Evolutionary conservation across 352 stramenopile genomes (phyloP).

Genomic region (Phytopythium kandeliae): DNA sequence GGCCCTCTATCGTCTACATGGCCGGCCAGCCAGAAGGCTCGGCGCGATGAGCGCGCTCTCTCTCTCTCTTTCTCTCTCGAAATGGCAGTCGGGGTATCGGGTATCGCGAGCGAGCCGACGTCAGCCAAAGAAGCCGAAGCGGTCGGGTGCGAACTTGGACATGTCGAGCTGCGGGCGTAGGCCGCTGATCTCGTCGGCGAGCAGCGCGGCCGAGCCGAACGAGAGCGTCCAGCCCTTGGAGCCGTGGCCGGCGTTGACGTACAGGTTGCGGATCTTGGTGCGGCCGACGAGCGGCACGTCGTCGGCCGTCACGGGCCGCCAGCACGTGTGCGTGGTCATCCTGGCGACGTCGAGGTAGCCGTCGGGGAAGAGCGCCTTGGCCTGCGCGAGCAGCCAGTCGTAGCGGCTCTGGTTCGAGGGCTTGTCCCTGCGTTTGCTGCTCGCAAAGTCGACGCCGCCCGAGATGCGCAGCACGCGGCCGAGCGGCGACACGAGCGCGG

Average conservation of each 20-base stretch:
- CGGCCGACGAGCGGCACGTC: constrained; percentile 78
- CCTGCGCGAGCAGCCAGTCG: constrained; percentile 71
- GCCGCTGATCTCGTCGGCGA: constrained; percentile 80
- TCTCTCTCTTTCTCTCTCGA: too few relatives aligned
- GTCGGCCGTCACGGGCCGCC: constrained; percentile 76
- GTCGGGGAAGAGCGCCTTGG: constrained; percentile 75
- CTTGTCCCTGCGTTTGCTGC: constrained; percentile 51
- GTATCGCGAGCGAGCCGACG: too few relatives aligned
- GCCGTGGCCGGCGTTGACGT: constrained; percentile 80
- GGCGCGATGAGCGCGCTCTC: too few relatives aligned
- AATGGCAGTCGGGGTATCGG: too few relatives aligned
- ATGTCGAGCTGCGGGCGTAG: constrained; percentile 74
- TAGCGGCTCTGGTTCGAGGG: constrained; percentile 57
- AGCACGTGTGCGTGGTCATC: constrained; percentile 80
- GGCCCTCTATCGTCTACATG: too few relatives aligned
- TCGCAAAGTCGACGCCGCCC: constrained; percentile 73
- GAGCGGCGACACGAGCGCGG: constrained; percentile 71
- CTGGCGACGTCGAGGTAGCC: constrained; percentile 72
- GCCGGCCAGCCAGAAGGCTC: too few relatives aligned
- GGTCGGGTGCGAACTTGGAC: constrained; percentile 73
- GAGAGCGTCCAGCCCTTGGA: constrained; percentile 85
- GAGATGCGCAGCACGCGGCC: constrained; percentile 71
- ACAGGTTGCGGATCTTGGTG: constrained; percentile 77
- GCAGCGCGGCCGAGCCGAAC: constrained; percentile 67
- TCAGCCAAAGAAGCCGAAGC: constrained; percentile 71